Conservation (phyloP, 2,329 filamentous ascomycete genomes). For the Epichloe aotearoae region DNA sequence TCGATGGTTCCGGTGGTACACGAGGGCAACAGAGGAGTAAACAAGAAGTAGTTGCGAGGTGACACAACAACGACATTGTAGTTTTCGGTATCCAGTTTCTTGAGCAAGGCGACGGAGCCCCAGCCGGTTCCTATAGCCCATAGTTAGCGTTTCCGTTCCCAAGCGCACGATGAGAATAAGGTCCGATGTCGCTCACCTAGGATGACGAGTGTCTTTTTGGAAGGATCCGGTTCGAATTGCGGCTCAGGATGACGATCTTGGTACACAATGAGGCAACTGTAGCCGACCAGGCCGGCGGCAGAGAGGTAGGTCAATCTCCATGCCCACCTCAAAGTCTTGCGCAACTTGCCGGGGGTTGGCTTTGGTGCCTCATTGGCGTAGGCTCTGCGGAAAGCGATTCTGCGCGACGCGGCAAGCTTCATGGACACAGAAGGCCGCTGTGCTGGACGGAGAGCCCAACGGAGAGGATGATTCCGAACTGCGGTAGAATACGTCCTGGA, state of each 20-base stretch:
- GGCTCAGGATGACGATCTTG: slow-evolving; percentile 67
- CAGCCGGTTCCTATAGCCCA: slow-evolving; percentile 73
- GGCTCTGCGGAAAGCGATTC: slow-evolving; percentile 28
- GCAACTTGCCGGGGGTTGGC: slow-evolving; percentile 47
- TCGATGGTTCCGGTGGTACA: slow-evolving; percentile 96
- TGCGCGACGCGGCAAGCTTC: slow-evolving; percentile 22
- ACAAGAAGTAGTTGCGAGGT: slow-evolving; percentile 98
- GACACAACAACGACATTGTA: slow-evolving; percentile 98
- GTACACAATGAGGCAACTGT: slow-evolving; percentile 71
- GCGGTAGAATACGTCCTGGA: slow-evolving; percentile 22
- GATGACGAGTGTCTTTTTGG: slow-evolving; percentile 96
- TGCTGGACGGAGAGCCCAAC: slow-evolving; percentile 9
- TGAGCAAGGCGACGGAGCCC: slow-evolving; percentile 88
- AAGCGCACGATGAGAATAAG: background rate
- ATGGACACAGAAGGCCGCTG: slow-evolving; percentile 20
- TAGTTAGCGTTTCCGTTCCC: slow-evolving; percentile 1
- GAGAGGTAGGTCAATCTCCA: slow-evolving; percentile 78
- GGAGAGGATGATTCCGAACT: slow-evolving; percentile 13
- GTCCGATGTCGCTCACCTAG: slow-evolving; percentile 50
- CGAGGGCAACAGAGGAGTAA: slow-evolving; percentile 91
- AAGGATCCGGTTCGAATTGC: slow-evolving; percentile 66
- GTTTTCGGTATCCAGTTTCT: slow-evolving; percentile 97
- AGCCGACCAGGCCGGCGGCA: slow-evolving; percentile 53
- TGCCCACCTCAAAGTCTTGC: slow-evolving; percentile 58
- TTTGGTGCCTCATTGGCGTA: slow-evolving; percentile 39